Conservation (phyloP, 192 early-diverging fungal species). For the Haplosporangium gracile region DNA sequence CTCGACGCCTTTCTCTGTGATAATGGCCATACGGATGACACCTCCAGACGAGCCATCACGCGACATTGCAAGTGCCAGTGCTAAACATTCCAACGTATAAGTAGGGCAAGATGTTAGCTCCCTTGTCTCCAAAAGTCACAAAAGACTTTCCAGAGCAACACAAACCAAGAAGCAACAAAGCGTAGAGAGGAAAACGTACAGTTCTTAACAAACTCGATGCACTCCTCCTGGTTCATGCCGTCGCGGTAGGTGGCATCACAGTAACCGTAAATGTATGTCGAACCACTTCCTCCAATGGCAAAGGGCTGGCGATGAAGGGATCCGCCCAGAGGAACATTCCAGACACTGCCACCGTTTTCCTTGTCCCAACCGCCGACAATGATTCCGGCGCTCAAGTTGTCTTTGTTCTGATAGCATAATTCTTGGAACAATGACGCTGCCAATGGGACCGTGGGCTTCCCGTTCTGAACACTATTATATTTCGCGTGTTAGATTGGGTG, state of each 20-base stretch:
- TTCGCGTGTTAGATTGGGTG: neutral
- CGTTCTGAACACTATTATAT: constrained; percentile 80
- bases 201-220: constrained; percentile 94
- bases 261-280: constrained; percentile 98
- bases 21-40: constrained; percentile 93
- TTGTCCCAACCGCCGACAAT: constrained; percentile 99
- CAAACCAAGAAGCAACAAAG: neutral
- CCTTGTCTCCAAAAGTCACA: too few relatives aligned
- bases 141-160: neutral
- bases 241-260: constrained; percentile 90
- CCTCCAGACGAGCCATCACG: constrained; percentile 98
- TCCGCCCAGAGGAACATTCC: constrained; percentile 92
- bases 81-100: constrained; percentile 50
- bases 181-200: constrained; percentile 65
- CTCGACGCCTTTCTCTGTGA: constrained; percentile 92
- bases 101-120: neutral
- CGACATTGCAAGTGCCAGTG: constrained; percentile 93
- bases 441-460: constrained; percentile 87
- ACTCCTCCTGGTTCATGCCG: constrained; percentile 89
- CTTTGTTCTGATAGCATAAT: constrained; percentile 95
- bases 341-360: constrained; percentile 89
- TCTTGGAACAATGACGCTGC: constrained; percentile 95
- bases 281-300: constrained; percentile 96
- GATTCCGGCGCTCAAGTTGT: constrained; percentile 88
- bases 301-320: constrained; percentile 93